Evolutionary conservation across 306 rosid genomes (phyloP), one percentile per base, ranked within the genome.

Genomic region (Crotalaria pallida): DNA sequence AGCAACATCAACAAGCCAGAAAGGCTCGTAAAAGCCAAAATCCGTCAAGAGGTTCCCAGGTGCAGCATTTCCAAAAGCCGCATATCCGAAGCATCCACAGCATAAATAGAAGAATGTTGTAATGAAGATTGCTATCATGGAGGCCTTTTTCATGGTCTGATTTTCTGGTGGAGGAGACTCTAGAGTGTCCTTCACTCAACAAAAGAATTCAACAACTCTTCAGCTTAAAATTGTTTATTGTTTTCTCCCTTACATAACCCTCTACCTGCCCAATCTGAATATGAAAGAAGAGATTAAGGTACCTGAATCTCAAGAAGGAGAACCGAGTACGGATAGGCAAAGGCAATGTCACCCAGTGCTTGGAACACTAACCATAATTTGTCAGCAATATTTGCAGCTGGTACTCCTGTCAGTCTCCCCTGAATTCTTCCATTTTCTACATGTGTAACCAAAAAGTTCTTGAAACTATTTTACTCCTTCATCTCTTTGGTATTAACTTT

Each of bases 31-130:
- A 58, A 88, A 93, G 0, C 96, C 96, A 56, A 88, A 85, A 26
- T 92, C 98, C 1, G 93, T 85, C 73, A 93, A 69, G 75, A 93
- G 91, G 71, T 93, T 93, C 52, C 98, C 98, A 0, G 98, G 98
- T 2, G 98, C 81, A 17, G 60, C 55, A 70, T 78, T 62, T 36
- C 98, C 98, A 38, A 93, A 93, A 58, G 98, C 96, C 10, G 98
- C 96, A 64, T 90, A 92, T 68, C 98, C 96, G 33, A 92, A 90
- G 83, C 93, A 90, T 60, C 96, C 93, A 53, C 97, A 93, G 34
- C 93, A 90, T 11, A 93, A 86, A 76, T 90, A 90, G 91, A 93
- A 93, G 82, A 88, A 86, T 57, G 98, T 93, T 50, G 93, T 93
- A 5, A 88, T 60, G 44, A 77, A 77, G 44, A 90, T 81, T 63